Evolutionary conservation across 495 filamentous ascomycete genomes (phyloP).

Genomic region (Talaromyces trachyspermus): DNA sequence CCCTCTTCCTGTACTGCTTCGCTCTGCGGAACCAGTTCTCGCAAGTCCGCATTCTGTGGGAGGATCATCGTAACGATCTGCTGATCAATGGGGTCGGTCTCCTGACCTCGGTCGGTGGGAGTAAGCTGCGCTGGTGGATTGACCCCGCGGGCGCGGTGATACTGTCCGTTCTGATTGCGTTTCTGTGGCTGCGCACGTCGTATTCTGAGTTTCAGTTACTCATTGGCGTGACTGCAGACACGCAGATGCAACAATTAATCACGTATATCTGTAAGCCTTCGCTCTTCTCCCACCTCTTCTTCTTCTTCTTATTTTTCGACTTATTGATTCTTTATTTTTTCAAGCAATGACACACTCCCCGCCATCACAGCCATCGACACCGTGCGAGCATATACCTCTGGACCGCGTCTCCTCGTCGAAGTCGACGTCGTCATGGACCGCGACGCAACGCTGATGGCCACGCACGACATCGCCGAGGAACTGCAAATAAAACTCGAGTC

Average conservation of each 20-base stretch:
- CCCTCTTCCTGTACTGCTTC: slow-evolving; percentile 88
- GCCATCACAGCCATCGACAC: slow-evolving; percentile 82
- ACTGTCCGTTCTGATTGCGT: slow-evolving; percentile 66
- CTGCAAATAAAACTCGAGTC: slow-evolving; percentile 92
- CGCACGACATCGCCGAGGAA: slow-evolving; percentile 90
- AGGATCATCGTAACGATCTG: slow-evolving; percentile 85
- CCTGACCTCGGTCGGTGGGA: slow-evolving; percentile 77
- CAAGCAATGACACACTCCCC: slow-evolving; percentile 80
- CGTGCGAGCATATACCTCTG: slow-evolving; percentile 85
- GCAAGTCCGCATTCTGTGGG: slow-evolving; percentile 89
- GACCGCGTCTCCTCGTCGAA: slow-evolving; percentile 83
- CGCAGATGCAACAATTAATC: slow-evolving; percentile 83
- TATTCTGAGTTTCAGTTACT: slow-evolving; percentile 86
- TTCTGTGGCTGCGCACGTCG: slow-evolving; percentile 76
- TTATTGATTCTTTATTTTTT: not conserved
- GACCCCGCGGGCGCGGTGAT: slow-evolving; percentile 89
- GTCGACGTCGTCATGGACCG: slow-evolving; percentile 85
- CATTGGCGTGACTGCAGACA: slow-evolving; percentile 79
- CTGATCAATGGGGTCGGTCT: slow-evolving; percentile 88
- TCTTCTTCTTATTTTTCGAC: not conserved
- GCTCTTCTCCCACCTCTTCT: not conserved
- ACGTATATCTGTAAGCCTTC: slow-evolving; percentile 75
- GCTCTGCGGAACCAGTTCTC: slow-evolving; percentile 79
- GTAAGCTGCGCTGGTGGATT: slow-evolving; percentile 88
- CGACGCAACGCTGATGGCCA: slow-evolving; percentile 57